Evolutionary conservation across 164 flowering plant species (phyloP).

Genomic region (Magnolia sinica): DNA sequence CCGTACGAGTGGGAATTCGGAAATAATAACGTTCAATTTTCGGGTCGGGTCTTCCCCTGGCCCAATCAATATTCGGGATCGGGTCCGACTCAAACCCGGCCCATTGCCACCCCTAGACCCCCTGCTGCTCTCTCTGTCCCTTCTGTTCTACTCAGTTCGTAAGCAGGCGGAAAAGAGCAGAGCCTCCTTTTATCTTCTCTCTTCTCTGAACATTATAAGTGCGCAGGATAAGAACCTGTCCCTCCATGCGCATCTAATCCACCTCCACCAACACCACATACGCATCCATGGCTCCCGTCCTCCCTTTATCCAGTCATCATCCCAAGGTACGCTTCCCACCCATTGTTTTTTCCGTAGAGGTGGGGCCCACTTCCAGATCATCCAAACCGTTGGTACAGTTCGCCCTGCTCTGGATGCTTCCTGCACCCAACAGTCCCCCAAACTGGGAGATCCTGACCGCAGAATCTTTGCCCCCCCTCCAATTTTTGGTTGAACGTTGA

Average conservation of each 20-base stretch:
- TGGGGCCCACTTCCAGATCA: no score
- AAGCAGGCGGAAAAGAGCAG: neutral
- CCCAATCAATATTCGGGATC: no score
- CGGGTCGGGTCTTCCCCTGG: no score
- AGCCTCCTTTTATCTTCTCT: neutral
- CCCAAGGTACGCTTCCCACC: neutral
- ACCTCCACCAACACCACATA: neutral
- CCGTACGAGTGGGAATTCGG: no score
- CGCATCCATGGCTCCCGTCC: neutral
- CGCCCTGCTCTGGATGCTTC: neutral
- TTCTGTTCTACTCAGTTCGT: neutral
- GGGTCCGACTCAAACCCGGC: no score
- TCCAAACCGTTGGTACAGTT: no score
- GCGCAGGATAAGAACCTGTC: neutral
- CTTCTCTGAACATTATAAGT: neutral
- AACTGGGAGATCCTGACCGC: no score
- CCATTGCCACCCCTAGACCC: neutral
- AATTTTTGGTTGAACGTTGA: no score
- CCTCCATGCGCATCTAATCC: neutral
- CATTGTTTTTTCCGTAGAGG: neutral
- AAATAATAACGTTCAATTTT: no score
- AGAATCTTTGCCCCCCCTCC: no score
- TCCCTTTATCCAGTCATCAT: neutral
- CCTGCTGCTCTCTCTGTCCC: neutral
- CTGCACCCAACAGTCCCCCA: neutral